Evolutionary conservation across 805 yeast genomes (phyloP).

Genomic region (Komagataella mondaviorum): DNA sequence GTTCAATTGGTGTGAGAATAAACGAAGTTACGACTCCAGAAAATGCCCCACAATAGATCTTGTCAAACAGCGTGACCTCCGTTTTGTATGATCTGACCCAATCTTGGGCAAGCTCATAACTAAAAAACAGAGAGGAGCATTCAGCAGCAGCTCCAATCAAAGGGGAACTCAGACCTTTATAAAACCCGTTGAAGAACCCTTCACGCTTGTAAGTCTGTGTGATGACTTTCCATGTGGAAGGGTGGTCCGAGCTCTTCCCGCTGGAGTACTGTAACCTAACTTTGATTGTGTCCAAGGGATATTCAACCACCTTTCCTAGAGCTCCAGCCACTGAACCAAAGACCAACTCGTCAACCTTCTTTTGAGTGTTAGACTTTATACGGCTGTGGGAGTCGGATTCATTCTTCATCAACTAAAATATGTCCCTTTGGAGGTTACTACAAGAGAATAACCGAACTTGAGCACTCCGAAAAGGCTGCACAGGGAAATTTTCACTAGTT

Average conservation of each 20-base stretch:
- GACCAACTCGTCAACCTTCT: constrained; percentile 30
- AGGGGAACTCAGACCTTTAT: constrained; percentile 71
- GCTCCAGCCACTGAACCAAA: constrained; percentile 52
- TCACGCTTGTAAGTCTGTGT: constrained; percentile 46
- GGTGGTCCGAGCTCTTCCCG: constrained; percentile 37
- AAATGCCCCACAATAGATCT: constrained; percentile 58
- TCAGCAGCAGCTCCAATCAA: constrained; percentile 85
- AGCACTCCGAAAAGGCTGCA: not conserved
- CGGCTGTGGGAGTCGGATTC: not conserved
- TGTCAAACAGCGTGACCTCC: constrained; percentile 13
- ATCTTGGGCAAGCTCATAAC: constrained; percentile 37
- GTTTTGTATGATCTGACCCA: constrained; percentile 13
- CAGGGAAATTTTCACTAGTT: not conserved
- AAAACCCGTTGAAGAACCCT: constrained; percentile 62
- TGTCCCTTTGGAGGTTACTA: not conserved
- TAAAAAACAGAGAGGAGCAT: constrained; percentile 64
- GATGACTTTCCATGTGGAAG: constrained; percentile 58
- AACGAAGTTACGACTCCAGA: constrained; percentile 77
- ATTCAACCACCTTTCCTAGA: constrained; percentile 73
- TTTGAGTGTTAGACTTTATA: constrained; percentile 3
- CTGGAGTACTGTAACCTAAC: constrained; percentile 60
- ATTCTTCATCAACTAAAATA: not conserved
- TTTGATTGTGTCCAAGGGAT: constrained; percentile 87
- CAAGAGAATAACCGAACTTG: not conserved
- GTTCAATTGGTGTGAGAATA: constrained; percentile 83